phyloP scores from a whole-genome alignment of 164 flowering plant species.

The Macadamia integrifolia region DNA sequence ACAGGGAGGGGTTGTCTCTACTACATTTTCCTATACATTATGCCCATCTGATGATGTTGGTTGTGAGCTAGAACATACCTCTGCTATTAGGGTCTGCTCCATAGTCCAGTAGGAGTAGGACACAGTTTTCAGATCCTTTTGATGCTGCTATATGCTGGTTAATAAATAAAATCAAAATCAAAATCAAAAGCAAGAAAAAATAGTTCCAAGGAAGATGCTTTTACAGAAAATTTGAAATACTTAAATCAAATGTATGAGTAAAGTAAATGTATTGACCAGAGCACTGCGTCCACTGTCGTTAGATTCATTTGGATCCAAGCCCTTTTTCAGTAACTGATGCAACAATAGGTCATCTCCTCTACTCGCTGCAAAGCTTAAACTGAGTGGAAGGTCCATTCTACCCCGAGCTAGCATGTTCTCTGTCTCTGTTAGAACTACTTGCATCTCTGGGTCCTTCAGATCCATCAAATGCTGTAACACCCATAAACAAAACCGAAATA shows the following conservation, averaged over 20 bases:
- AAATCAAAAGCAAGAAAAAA: neutral
- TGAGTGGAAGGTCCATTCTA: constrained; percentile 84
- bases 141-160: constrained; percentile 68
- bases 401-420: constrained; percentile 89
- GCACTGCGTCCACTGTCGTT: constrained; percentile 64
- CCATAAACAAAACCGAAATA: too few relatives aligned
- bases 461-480: constrained; percentile 72
- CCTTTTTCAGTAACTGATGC: constrained; percentile 55
- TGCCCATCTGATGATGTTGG: neutral
- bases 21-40: neutral
- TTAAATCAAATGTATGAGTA: neutral
- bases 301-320: constrained; percentile 68
- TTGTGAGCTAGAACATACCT: constrained; percentile 35
- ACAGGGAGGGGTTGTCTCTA: neutral
- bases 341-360: constrained; percentile 62
- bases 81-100: constrained; percentile 58
- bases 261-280: constrained; percentile 31
- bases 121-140: constrained; percentile 62
- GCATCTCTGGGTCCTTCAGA: constrained; percentile 66
- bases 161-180: constrained; percentile 4
- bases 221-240: neutral
- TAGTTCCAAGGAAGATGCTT: neutral
- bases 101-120: constrained; percentile 50
- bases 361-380: constrained; percentile 61
- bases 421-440: constrained; percentile 63